Evolutionary conservation across 2,329 filamentous ascomycete species (phyloP), one percentile per base, ranked within the genome.

Genomic region (Fusarium agapanthi): DNA sequence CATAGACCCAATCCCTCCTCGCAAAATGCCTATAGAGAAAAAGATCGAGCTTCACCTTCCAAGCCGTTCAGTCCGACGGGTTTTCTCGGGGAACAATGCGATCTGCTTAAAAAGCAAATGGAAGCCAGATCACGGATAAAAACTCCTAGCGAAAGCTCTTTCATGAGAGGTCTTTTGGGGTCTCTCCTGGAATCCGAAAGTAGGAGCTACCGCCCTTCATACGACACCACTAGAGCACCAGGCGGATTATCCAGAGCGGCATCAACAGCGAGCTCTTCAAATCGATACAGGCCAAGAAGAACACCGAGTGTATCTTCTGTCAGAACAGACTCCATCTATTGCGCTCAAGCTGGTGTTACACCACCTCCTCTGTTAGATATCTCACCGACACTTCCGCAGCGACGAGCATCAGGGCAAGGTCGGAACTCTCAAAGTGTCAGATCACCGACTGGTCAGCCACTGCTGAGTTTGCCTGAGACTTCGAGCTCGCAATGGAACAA

Each of bases 11-110:
- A n/a, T n/a, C n/a, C n/a, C n/a, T n/a, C n/a, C n/a, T n/a, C n/a
- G n/a, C n/a, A n/a, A n/a, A n/a, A n/a, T n/a, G n/a, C n/a, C n/a
- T n/a, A n/a, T n/a, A n/a, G n/a, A n/a, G n/a, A n/a, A n/a, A n/a
- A n/a, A n/a, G n/a, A n/a, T n/a, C n/a, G n/a, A n/a, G n/a, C n/a
- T n/a, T n/a, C n/a, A n/a, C 18, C 5, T 6, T 30, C 37, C 2
- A 54, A 61, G 16, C 65, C 62, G 11, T 61, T 67, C 18, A 67
- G 35, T 4, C 45, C 65, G 6, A 48, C 40, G 1, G 65, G 65
- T 0, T 16, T 67, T 2, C 24, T 67, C 1, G 62, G 65, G n/a
- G 40, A 67, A 26, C 7, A 26, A 43, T 67, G 67, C 13, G 65
- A 67, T n/a, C 3, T 43, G 3, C 35, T 60, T 3, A 61, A 20